These are phyloP conservation scores for Lentinula novae-zelandiae DNA, from an alignment of 1,284 basidiomycete species.

Conservation along the genomic window DNA sequence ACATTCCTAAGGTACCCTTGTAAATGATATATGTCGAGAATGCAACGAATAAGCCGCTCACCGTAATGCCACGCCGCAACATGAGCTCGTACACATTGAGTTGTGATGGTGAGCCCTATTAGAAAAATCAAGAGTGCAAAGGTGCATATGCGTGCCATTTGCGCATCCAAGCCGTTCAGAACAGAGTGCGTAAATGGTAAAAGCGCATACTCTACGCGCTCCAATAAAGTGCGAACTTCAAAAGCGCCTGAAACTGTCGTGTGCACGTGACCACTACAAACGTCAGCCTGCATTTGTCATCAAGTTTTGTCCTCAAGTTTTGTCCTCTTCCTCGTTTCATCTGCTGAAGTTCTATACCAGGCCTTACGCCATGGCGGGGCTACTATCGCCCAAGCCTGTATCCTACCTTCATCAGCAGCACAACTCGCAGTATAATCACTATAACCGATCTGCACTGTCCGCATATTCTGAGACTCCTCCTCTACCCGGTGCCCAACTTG, in stretches of 20 bases:
- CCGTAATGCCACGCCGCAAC: slow-evolving; percentile 11
- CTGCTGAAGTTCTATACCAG: background rate
- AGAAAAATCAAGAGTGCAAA: background rate
- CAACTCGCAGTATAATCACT: slow-evolving; percentile 46
- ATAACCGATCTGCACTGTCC: slow-evolving; percentile 38
- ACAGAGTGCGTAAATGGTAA: too few relatives aligned
- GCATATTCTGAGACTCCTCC: slow-evolving; percentile 52
- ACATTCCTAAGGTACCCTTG: slow-evolving; percentile 4
- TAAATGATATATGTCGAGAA: too few relatives aligned
- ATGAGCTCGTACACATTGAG: background rate
- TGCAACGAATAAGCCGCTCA: background rate
- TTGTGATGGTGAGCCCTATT: background rate
- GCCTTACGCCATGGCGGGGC: slow-evolving; percentile 46
- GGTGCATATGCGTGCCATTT: background rate
- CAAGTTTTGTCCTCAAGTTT: background rate
- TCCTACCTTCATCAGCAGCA: slow-evolving; percentile 54
- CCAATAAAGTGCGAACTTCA: too few relatives aligned
- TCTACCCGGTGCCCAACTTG: slow-evolving; percentile 29
- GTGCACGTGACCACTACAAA: background rate
- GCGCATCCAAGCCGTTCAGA: background rate
- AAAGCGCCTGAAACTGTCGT: too few relatives aligned
- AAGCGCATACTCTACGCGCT: too few relatives aligned
- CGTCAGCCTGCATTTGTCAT: slow-evolving; percentile 1
- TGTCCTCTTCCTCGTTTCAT: background rate
- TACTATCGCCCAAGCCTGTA: slow-evolving; percentile 58